Evolutionary conservation across 768 basidiomycete species (phyloP), one percentile per base, ranked within the genome.

Genomic region (Leucocoprinus sp.): DNA sequence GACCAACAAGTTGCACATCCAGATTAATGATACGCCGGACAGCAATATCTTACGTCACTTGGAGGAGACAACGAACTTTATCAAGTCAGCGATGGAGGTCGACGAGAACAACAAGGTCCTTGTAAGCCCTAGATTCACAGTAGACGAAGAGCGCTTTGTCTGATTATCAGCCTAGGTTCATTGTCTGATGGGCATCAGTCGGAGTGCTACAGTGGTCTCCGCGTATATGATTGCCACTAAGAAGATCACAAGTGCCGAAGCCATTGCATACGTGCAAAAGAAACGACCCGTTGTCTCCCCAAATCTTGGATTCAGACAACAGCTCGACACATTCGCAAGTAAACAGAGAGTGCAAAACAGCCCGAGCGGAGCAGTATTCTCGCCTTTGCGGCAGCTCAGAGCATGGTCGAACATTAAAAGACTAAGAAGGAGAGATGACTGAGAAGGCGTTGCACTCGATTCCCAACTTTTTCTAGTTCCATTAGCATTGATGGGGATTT

Each of bases 151-250:
- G 9, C 5, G 24, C 12, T 21, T 26, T 40, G 11, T 5, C 23
- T 23, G 18, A 43, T 28, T 28, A 17, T 17, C 11, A 43, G 23
- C 5, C 52, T 42, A 87, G 84, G 82, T 89, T 9, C 87, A 90
- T 59, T 89, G 87, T 58, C 61, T 78, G 31, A 77, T 80, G 61
- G 87, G 87, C 33, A 72, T 87, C 48, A 84, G 82, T 54, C 73
- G 87, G 18, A 84, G 82, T 34, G 74, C 86, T 0, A 86, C 83
- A 4, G 73, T 87, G 21, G 78, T 88, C 3, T 80, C 81, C 50
- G 87, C 84, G 43, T 89, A 86, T 61, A 65, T 83, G 34, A 62
- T 81, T 15, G 71, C 74, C 14, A 70, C 73, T 8, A 71, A 65
- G 21, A 63, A 66, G 14, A 79, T 84, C 76, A 58, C 60, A 4